These are phyloP conservation scores for Pulveroboletus ravenelii DNA, from an alignment of 768 basidiomycete species.

Conservation along the genomic window DNA sequence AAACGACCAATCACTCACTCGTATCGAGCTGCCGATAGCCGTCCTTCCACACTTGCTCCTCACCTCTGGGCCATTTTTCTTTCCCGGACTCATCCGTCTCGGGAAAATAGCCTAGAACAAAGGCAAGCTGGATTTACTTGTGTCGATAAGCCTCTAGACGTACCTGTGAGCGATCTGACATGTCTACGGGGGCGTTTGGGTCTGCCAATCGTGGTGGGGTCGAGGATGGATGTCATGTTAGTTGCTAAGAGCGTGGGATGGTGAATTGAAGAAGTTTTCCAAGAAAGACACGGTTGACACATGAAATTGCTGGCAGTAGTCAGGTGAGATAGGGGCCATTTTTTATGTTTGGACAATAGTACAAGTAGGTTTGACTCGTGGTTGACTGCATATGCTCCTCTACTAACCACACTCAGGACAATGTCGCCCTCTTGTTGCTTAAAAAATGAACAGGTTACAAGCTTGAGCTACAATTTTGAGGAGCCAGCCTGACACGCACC, in stretches of 20 bases:
- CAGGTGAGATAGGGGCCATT: neutral
- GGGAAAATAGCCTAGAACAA: conserved; percentile 63
- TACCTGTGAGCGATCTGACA: conserved; percentile 65
- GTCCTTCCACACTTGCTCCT: conserved; percentile 69
- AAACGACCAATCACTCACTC: conserved; percentile 35
- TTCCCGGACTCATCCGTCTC: conserved; percentile 73
- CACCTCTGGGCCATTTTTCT: conserved; percentile 82
- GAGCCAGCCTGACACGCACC: neutral
- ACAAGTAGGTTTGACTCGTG: too few relatives aligned
- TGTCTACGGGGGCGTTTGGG: conserved; percentile 52
- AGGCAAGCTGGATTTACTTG: neutral
- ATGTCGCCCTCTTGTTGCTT: conserved; percentile 31
- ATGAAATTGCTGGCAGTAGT: neutral
- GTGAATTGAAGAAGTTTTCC: neutral
- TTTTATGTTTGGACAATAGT: neutral
- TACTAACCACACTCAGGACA: conserved; percentile 21
- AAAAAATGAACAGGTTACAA: too few relatives aligned
- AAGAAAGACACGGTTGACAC: neutral
- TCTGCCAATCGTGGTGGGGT: conserved; percentile 61
- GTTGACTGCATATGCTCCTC: too few relatives aligned
- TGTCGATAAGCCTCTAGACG: conserved; percentile 1
- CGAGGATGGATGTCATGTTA: conserved; percentile 61
- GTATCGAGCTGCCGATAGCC: conserved; percentile 53
- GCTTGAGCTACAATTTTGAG: too few relatives aligned
- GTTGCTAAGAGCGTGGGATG: neutral